Conservation (phyloP, 331 rosid species). For the Erythrophleum ivorense region DNA sequence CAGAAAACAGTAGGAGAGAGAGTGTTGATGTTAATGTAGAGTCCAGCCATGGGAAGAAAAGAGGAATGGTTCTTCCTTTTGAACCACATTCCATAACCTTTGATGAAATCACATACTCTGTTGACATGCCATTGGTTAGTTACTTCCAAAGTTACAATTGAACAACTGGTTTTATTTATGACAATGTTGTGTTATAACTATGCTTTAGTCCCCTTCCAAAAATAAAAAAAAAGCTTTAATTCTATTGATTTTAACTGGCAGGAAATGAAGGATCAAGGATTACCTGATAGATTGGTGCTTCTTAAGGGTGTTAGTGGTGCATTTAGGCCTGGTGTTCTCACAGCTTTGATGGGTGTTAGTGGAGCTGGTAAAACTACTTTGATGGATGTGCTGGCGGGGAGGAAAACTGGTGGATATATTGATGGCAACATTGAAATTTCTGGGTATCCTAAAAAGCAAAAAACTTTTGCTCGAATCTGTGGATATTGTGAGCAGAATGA, state of each 20-base stretch:
- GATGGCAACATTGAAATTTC: constrained; percentile 47
- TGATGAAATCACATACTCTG: constrained; percentile 50
- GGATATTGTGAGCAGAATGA: constrained; percentile 92
- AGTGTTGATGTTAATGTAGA: constrained; percentile 16
- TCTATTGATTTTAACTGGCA: constrained; percentile 24
- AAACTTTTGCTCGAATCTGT: constrained; percentile 50
- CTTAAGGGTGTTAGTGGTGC: constrained; percentile 76
- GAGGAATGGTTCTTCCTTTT: constrained; percentile 67
- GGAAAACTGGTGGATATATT: constrained; percentile 58
- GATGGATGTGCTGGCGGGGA: constrained; percentile 65
- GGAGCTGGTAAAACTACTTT: constrained; percentile 94
- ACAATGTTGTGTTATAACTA: no score
- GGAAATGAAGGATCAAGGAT: constrained; percentile 59
- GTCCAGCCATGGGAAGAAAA: constrained; percentile 26
- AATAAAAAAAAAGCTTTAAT: no score
- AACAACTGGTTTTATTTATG: background rate
- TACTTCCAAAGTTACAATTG: constrained; percentile 1
- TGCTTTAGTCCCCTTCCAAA: no score
- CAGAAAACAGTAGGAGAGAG: background rate
- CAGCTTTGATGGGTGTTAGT: constrained; percentile 92
- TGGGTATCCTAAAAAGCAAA: no score
- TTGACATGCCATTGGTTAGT: constrained; percentile 62
- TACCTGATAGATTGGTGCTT: constrained; percentile 47
- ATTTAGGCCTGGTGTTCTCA: constrained; percentile 88
- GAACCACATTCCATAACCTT: constrained; percentile 52